Conservation (phyloP, 2,329 filamentous ascomycete species). For the Hymenoscyphus fructigenus region DNA sequence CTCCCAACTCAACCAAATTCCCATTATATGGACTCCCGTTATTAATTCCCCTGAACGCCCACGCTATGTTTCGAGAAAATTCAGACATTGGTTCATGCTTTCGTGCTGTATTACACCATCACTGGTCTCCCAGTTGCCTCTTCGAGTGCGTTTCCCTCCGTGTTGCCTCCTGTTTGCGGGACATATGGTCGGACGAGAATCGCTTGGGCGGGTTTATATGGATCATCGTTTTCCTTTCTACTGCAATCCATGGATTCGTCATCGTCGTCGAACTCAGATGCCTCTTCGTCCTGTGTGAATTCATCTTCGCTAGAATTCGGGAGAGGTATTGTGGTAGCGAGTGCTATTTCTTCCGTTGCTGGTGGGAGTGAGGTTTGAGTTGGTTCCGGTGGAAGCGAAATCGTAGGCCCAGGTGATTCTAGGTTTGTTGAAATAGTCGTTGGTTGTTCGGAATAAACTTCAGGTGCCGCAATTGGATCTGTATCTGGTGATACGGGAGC, state of each 20-base stretch:
- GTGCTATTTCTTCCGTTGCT: slow-evolving; percentile 10
- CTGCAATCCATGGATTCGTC: slow-evolving; percentile 8
- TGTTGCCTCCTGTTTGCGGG: slow-evolving; percentile 21
- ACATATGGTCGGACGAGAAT: slow-evolving; percentile 32
- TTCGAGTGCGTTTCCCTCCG: slow-evolving; percentile 15
- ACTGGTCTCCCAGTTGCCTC: slow-evolving; percentile 12
- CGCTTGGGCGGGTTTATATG: slow-evolving; percentile 31
- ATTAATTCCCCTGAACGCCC: neutral
- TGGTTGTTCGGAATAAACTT: neutral
- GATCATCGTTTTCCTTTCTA: slow-evolving; percentile 8
- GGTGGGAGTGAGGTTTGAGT: neutral
- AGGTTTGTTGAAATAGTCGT: neutral
- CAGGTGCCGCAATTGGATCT: neutral
- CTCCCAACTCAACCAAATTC: neutral
- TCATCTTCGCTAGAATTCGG: slow-evolving; percentile 25
- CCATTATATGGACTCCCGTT: neutral
- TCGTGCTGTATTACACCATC: slow-evolving; percentile 11
- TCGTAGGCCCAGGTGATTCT: neutral
- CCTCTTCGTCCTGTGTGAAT: slow-evolving; percentile 20
- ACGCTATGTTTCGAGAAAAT: slow-evolving; percentile 6
- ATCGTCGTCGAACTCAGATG: slow-evolving; percentile 29
- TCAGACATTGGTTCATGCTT: neutral
- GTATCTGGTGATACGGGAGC: slow-evolving; percentile 5
- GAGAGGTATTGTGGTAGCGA: slow-evolving; percentile 24
- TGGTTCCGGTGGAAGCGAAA: neutral